Conservation (phyloP, 331 rosid species). For the Stylosanthes scabra region DNA sequence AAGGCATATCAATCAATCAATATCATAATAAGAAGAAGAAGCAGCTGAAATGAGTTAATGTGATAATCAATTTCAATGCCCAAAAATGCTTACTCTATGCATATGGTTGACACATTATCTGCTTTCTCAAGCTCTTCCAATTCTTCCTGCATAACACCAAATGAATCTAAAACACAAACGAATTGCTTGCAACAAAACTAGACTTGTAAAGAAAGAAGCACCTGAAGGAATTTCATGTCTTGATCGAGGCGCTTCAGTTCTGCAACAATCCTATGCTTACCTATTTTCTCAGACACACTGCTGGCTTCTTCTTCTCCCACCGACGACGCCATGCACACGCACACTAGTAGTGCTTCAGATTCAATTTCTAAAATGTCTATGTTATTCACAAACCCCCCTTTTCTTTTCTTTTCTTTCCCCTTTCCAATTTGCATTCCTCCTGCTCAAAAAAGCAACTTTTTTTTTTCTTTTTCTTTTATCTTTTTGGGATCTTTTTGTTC, state of each 20-base stretch:
- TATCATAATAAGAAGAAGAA: no score
- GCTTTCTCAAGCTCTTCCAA: constrained; percentile 61
- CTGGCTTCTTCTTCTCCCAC: no score
- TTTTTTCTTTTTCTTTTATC: not conserved
- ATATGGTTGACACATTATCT: constrained; percentile 58
- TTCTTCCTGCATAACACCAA: constrained; percentile 66
- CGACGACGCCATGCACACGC: no score
- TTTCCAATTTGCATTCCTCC: not conserved
- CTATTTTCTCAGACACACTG: constrained; percentile 55
- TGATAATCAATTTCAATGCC: not conserved
- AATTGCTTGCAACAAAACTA: no score
- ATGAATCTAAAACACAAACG: no score
- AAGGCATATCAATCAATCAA: no score
- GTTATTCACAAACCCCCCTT: not conserved
- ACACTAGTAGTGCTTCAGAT: not conserved
- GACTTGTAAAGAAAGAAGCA: no score
- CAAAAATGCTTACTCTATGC: constrained; percentile 53
- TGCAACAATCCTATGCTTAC: constrained; percentile 78
- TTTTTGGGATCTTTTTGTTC: not conserved
- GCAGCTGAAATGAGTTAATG: no score
- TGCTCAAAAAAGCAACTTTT: not conserved
- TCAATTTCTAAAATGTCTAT: not conserved
- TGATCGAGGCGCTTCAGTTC: constrained; percentile 74
- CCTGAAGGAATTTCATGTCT: constrained; percentile 72
- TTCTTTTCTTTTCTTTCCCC: not conserved